Evolutionary conservation across 1,284 basidiomycete species (phyloP).

Genomic region (Ustanciosporium gigantosporum): DNA sequence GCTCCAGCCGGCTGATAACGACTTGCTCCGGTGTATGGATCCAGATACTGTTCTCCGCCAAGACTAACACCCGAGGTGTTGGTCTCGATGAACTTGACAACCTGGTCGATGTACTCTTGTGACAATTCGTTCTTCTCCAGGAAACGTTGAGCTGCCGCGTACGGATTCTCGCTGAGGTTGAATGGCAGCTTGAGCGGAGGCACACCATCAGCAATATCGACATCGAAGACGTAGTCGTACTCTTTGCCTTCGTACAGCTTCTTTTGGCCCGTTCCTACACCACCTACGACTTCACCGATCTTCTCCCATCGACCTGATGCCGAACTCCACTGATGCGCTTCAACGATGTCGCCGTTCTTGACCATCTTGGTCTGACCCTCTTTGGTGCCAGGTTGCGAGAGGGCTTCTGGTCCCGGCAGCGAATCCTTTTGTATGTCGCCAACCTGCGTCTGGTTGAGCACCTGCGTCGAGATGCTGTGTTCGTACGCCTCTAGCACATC

Average conservation of each 20-base stretch:
- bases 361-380: conserved; percentile 87
- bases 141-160: conserved; percentile 85
- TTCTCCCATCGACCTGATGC: conserved; percentile 78
- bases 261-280: conserved; percentile 81
- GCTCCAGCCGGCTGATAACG: conserved; percentile 67
- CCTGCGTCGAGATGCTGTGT: conserved; percentile 47
- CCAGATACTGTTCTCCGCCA: conserved; percentile 70
- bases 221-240: conserved; percentile 98
- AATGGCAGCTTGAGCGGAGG: conserved; percentile 93
- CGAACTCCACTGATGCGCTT: conserved; percentile 71
- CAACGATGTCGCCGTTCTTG: conserved; percentile 41
- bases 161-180: conserved; percentile 83
- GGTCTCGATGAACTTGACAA: conserved; percentile 90
- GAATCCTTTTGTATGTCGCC: conserved; percentile 90
- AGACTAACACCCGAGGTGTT: conserved; percentile 76
- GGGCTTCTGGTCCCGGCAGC: conserved; percentile 80
- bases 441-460: conserved; percentile 67
- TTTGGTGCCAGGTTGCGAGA: conserved; percentile 76
- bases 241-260: conserved; percentile 85
- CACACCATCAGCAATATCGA: conserved; percentile 89
- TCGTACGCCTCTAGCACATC: conserved; percentile 63
- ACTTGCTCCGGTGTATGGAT: conserved; percentile 86
- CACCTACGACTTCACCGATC: conserved; percentile 92
- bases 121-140: conserved; percentile 83
- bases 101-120: conserved; percentile 80